phyloP scores from a whole-genome alignment of 140 eudicot genomes.

The Bidens hawaiensis region DNA sequence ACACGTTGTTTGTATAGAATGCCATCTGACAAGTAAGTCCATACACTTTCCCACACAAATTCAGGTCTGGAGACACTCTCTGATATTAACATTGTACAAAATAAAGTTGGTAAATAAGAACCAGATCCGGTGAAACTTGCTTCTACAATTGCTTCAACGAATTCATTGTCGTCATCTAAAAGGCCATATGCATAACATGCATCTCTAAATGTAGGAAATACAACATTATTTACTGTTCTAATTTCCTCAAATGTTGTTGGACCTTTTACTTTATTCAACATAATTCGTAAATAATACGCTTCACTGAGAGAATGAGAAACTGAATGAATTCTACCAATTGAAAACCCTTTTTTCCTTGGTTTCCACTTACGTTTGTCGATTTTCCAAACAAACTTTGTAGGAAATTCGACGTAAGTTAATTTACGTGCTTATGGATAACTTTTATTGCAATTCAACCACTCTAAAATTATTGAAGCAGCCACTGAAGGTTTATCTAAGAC shows the following conservation, averaged over 20 bases:
- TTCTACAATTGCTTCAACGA: neutral
- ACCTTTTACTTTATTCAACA: neutral
- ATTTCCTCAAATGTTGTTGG: neutral
- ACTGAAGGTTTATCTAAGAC: neutral
- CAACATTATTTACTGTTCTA: neutral
- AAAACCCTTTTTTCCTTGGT: neutral
- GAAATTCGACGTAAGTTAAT: neutral
- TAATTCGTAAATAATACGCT: neutral
- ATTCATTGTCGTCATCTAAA: neutral
- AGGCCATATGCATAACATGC: slow-evolving; percentile 6
- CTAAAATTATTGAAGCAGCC: neutral
- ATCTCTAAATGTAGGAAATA: neutral
- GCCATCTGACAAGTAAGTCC: neutral
- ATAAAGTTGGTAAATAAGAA: neutral
- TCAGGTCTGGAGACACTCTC: neutral
- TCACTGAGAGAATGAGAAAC: neutral
- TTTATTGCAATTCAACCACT: neutral
- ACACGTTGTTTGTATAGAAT: neutral
- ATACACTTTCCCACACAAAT: neutral
- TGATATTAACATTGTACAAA: neutral
- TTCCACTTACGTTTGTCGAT: neutral
- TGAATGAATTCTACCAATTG: neutral
- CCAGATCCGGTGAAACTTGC: neutral
- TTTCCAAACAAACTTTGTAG: neutral
- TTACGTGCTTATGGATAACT: neutral